phyloP scores from a whole-genome alignment of 2,329 filamentous ascomycete species.

The Westerdykella sp. region DNA sequence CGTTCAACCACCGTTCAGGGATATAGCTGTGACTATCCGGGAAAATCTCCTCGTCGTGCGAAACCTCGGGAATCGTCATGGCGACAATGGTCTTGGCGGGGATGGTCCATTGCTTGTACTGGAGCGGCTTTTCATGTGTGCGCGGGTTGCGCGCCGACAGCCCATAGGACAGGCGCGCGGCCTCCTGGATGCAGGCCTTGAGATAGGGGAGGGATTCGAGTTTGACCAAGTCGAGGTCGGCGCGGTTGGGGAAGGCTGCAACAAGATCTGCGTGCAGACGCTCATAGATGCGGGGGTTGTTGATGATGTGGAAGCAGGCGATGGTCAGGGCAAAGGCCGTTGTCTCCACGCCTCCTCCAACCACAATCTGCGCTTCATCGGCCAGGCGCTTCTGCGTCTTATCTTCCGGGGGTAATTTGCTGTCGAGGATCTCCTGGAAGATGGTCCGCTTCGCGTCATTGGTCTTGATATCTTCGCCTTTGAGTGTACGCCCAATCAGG shows the following conservation, averaged over 20 bases:
- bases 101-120: slow-evolving; percentile 26
- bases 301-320: slow-evolving; percentile 30
- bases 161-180: slow-evolving; percentile 35
- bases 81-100: slow-evolving; percentile 33
- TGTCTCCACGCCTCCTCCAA: slow-evolving; percentile 38
- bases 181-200: slow-evolving; percentile 26
- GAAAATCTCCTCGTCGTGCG: slow-evolving; percentile 35
- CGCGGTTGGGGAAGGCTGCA: slow-evolving; percentile 21
- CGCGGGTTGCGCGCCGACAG: slow-evolving; percentile 36
- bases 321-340: slow-evolving; percentile 30
- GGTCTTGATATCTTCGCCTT: slow-evolving; percentile 23
- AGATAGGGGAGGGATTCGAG: slow-evolving; percentile 25
- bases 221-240: slow-evolving; percentile 15
- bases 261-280: slow-evolving; percentile 29
- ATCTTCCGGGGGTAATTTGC: slow-evolving; percentile 24
- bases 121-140: slow-evolving; percentile 17
- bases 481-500: slow-evolving; percentile 22
- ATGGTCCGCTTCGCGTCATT: slow-evolving; percentile 31
- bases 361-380: slow-evolving; percentile 36
- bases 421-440: slow-evolving; percentile 31
- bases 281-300: slow-evolving; percentile 24
- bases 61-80: slow-evolving; percentile 34
- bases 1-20: slow-evolving; percentile 39
- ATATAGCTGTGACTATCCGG: slow-evolving; percentile 30
- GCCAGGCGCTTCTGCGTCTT: slow-evolving; percentile 35